A percentile compares a stretch with the other conserved stretches of the same genome.
These are phyloP conservation scores for Malbranchea zuffiana DNA, from an alignment of 2,329 filamentous ascomycete genomes.

Conservation along the genomic window DNA sequence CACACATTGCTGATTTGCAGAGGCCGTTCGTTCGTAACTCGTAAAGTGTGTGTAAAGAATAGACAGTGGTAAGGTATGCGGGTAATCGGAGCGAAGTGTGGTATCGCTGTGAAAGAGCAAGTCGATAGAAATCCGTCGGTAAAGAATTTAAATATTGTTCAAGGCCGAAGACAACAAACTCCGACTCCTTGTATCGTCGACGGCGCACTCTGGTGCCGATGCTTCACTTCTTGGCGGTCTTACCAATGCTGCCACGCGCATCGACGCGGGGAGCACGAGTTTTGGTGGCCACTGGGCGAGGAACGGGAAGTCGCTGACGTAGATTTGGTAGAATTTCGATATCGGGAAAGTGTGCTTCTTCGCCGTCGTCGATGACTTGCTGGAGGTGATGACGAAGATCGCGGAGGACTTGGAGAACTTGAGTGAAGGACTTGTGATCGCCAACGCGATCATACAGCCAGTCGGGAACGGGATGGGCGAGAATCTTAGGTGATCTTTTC, in stretches of 20 bases:
- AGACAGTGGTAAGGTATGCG: too few relatives aligned
- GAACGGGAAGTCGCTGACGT: constrained; percentile 7
- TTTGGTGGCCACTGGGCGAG: background rate
- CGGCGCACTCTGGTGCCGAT: too few relatives aligned
- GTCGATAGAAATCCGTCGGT: too few relatives aligned
- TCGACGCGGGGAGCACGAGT: background rate
- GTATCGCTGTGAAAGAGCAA: too few relatives aligned
- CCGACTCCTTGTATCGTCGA: too few relatives aligned
- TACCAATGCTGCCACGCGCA: constrained; percentile 3
- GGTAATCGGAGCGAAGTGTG: too few relatives aligned
- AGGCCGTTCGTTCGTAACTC: too few relatives aligned
- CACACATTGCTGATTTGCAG: too few relatives aligned
- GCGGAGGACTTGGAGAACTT: constrained; percentile 22
- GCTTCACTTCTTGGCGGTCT: constrained; percentile 5
- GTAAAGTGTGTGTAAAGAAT: too few relatives aligned
- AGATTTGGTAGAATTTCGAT: constrained; percentile 32
- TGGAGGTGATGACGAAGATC: constrained; percentile 19
- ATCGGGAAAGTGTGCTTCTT: constrained; percentile 26
- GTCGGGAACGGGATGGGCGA: constrained; percentile 23
- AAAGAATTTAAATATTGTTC: too few relatives aligned
- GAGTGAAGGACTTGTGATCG: constrained; percentile 20
- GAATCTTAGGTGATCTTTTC: constrained; percentile 19
- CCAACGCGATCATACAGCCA: constrained; percentile 24
- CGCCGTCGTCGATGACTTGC: constrained; percentile 9
- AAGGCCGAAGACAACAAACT: too few relatives aligned